Conservation (phyloP, 2,329 filamentous ascomycete species). For the Fonsecaea pedrosoi region DNA sequence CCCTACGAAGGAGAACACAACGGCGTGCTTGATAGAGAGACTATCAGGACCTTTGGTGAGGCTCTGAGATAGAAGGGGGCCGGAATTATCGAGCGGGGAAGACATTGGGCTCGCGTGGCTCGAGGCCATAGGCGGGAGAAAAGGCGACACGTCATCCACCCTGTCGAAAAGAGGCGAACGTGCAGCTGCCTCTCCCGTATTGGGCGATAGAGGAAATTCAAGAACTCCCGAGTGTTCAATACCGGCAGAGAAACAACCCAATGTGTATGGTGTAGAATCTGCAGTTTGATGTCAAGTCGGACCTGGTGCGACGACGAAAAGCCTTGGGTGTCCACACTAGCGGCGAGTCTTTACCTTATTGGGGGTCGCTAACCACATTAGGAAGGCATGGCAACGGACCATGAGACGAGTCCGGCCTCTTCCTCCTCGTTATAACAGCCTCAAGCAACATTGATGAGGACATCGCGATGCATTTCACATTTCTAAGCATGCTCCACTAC, state of each 20-base stretch:
- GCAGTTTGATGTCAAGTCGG: neutral
- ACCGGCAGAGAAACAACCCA: neutral
- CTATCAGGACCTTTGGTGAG: neutral
- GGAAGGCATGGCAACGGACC: neutral
- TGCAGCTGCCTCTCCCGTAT: neutral
- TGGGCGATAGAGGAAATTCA: neutral
- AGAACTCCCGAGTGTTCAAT: neutral
- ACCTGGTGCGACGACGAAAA: neutral
- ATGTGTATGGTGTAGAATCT: neutral
- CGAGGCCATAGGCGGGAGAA: neutral
- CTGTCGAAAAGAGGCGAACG: neutral
- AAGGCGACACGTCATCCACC: neutral
- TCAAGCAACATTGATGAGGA: neutral
- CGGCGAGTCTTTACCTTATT: neutral
- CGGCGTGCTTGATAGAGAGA: too few relatives aligned
- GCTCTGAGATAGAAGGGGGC: neutral
- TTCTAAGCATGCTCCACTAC: neutral
- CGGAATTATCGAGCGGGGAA: neutral
- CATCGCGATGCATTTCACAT: neutral
- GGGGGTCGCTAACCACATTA: neutral
- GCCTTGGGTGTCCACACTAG: neutral
- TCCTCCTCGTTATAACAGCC: neutral
- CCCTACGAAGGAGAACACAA: neutral
- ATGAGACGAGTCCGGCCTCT: neutral
- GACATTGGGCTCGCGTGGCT: neutral